Evolutionary conservation across 345 rosid genomes (phyloP).

Genomic region (Heritiera littoralis): DNA sequence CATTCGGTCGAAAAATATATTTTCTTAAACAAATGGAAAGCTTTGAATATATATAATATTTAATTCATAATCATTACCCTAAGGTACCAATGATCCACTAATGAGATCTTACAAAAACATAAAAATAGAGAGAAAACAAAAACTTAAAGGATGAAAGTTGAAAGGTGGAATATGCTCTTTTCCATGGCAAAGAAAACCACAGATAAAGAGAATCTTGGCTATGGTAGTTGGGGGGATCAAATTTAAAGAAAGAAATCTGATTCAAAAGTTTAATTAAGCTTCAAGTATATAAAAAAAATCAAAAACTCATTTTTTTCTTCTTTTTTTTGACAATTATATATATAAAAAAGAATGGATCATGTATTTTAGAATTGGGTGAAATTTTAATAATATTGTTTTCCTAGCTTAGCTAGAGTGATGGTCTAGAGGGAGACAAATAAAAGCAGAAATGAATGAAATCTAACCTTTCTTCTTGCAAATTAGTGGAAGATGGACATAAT

Average conservation of each 20-base stretch:
- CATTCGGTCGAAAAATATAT: background rate
- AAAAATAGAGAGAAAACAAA: background rate
- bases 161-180: background rate
- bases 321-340: no score
- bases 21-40: background rate
- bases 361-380: background rate
- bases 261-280: background rate
- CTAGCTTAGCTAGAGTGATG: background rate
- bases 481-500: constrained; percentile 9
- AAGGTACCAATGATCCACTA: background rate
- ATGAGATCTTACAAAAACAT: background rate
- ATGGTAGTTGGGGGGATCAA: background rate
- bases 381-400: background rate
- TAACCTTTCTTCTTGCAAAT: background rate
- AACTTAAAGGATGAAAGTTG: background rate
- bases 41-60: background rate
- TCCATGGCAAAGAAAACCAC: background rate
- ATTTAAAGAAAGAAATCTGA: background rate
- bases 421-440: constrained; percentile 20
- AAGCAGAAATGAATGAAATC: background rate
- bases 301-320: background rate
- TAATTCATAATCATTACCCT: background rate
- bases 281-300: background rate
- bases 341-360: background rate
- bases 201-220: background rate